phyloP scores from a whole-genome alignment of 805 yeast genomes.

The Metschnikowia bowlesiae region DNA sequence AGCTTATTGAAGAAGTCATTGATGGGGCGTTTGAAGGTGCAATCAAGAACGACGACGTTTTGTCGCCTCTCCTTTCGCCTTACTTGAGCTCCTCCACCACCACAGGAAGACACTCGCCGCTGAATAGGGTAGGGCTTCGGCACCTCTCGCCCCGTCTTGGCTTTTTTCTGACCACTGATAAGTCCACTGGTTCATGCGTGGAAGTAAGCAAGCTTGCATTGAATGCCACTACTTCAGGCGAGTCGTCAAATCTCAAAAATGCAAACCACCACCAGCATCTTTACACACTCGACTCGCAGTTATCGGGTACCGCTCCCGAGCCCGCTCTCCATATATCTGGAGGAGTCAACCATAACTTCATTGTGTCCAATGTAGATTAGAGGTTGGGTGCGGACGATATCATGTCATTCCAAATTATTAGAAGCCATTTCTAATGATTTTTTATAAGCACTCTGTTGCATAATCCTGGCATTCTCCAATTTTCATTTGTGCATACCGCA shows the following conservation, averaged over 20 bases:
- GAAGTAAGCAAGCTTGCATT: constrained; percentile 5
- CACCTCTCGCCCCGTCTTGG: constrained; percentile 14
- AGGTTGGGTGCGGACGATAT: background rate
- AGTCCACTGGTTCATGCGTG: background rate
- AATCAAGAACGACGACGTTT: constrained; percentile 39
- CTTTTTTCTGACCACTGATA: constrained; percentile 15
- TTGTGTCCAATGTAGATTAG: constrained; percentile 2
- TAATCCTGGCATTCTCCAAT: too few species aligned
- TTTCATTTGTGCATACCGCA: too few species aligned
- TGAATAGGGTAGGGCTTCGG: constrained; percentile 13
- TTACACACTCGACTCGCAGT: constrained; percentile 10
- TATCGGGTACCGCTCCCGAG: background rate
- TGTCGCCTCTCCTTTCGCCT: constrained; percentile 48
- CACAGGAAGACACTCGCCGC: background rate
- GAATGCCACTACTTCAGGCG: constrained; percentile 1
- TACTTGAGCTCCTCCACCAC: constrained; percentile 21
- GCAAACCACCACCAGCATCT: constrained; percentile 10
- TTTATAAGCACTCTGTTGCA: too few species aligned
- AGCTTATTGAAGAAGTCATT: constrained; percentile 42
- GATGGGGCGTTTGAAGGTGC: constrained; percentile 48
- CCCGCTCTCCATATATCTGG: constrained; percentile 14
- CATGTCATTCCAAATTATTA: too few species aligned
- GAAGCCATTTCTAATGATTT: too few species aligned
- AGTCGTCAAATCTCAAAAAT: constrained; percentile 7
- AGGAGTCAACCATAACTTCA: constrained; percentile 15